Percentiles rank a stretch among this genome's conserved stretches.
These are phyloP conservation scores for Hortaea werneckii DNA, from an alignment of 2,329 filamentous ascomycete genomes.

Conservation along the genomic window DNA sequence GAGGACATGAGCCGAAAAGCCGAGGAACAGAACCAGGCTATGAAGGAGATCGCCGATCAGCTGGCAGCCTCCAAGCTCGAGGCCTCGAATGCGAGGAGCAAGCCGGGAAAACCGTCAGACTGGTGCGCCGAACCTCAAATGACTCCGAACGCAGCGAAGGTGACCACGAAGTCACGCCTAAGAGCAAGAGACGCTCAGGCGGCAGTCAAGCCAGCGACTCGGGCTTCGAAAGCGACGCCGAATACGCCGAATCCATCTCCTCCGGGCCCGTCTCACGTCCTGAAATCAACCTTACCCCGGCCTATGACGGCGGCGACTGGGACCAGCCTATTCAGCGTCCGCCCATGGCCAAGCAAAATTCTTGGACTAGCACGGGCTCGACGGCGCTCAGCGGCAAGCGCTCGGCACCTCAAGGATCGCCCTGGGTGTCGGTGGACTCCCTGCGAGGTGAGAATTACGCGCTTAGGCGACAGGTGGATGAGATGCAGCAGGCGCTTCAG, in stretches of 20 bases:
- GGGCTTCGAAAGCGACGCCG: slow-evolving; percentile 49
- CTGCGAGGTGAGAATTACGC: slow-evolving; percentile 46
- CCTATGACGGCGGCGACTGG: slow-evolving; percentile 4
- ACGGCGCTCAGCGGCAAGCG: slow-evolving; percentile 2
- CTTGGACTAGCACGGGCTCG: not conserved
- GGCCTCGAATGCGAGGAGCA: slow-evolving; percentile 21
- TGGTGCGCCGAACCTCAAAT: slow-evolving; percentile 13
- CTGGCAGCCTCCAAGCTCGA: slow-evolving; percentile 37
- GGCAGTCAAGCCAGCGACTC: slow-evolving; percentile 41
- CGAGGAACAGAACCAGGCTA: slow-evolving; percentile 46
- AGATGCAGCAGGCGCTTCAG: slow-evolving; percentile 46
- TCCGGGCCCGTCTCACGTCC: slow-evolving; percentile 32
- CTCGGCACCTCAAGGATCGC: slow-evolving; percentile 29
- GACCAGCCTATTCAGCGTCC: not conserved
- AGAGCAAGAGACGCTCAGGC: slow-evolving; percentile 18
- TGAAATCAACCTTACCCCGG: slow-evolving; percentile 2
- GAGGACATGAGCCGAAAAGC: slow-evolving; percentile 49
- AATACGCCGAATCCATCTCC: slow-evolving; percentile 38
- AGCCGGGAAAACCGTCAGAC: slow-evolving; percentile 9
- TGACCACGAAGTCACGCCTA: slow-evolving; percentile 11
- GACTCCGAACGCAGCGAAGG: slow-evolving; percentile 4
- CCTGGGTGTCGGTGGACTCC: slow-evolving; percentile 44
- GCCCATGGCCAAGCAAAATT: not conserved
- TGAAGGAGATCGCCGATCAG: slow-evolving; percentile 41
- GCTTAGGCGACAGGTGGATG: slow-evolving; percentile 42